Percentiles rank a stretch among this genome's conserved stretches.
Evolutionary conservation across 2,329 filamentous ascomycete genomes (phyloP).

Genomic region (Cladosporium sp.): DNA sequence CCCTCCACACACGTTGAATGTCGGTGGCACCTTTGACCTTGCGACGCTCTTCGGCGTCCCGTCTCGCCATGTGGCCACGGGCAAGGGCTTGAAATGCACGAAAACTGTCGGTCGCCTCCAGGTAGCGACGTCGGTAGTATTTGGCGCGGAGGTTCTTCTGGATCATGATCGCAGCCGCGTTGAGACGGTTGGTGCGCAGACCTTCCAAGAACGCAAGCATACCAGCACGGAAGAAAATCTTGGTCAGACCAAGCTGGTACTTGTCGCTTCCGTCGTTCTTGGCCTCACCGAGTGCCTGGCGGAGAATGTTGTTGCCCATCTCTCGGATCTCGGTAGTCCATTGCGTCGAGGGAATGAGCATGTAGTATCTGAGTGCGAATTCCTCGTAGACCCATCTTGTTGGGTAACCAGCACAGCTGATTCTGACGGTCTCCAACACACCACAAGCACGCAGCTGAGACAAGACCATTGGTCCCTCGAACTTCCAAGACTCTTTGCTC

Average conservation of each 20-base stretch:
- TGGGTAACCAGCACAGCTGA: conserved; percentile 94
- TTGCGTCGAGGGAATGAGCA: conserved; percentile 80
- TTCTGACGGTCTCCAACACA: conserved; percentile 96
- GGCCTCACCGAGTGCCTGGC: conserved; percentile 67
- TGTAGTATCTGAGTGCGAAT: conserved; percentile 95
- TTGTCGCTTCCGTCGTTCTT: conserved; percentile 71
- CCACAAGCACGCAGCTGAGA: conserved; percentile 95
- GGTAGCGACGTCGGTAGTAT: conserved; percentile 86
- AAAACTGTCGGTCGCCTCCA: conserved; percentile 78
- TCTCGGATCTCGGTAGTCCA: conserved; percentile 92
- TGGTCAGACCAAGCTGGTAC: conserved; percentile 94
- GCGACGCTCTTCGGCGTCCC: conserved; percentile 71
- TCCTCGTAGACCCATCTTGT: conserved; percentile 99
- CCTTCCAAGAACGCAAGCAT: conserved; percentile 99
- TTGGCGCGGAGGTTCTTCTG: conserved; percentile 96
- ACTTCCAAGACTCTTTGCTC: conserved; percentile 93
- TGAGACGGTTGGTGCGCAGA: conserved; percentile 79
- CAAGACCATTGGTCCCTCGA: conserved; percentile 97
- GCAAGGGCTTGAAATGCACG: conserved; percentile 71
- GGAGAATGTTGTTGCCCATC: conserved; percentile 89
- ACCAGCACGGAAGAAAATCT: conserved; percentile 98
- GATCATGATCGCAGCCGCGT: conserved; percentile 92
- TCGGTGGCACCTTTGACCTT: conserved; percentile 82
- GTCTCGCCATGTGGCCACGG: conserved; percentile 71
- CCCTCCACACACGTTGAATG: conserved; percentile 92